Percentiles rank a stretch among this genome's conserved stretches.
These are phyloP conservation scores for Isatis tinctoria DNA, from an alignment of 345 rosid genomes.

Conservation along the genomic window DNA sequence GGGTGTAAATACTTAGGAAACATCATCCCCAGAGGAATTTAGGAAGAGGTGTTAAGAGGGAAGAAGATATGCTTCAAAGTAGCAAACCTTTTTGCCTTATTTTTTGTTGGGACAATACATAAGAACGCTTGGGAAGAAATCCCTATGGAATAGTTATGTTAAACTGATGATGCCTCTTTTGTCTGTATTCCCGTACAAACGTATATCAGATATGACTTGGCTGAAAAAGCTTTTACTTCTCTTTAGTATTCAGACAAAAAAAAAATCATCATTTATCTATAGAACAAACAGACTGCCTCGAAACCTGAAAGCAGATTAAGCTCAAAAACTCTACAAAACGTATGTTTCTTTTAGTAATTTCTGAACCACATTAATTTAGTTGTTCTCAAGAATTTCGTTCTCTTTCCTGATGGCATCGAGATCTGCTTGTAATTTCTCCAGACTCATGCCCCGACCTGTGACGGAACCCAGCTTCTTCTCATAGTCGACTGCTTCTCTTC, in stretches of 20 bases:
- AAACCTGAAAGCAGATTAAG: background rate
- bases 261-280: background rate
- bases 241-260: background rate
- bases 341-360: background rate
- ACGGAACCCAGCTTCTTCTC: constrained; percentile 69
- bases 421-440: constrained; percentile 56
- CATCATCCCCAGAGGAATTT: constrained; percentile 26
- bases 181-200: background rate
- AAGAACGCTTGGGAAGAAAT: constrained; percentile 7
- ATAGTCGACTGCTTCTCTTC: constrained; percentile 59
- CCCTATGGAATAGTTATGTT: constrained; percentile 6
- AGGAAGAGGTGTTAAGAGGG: too few relatives aligned
- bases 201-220: background rate
- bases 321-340: background rate
- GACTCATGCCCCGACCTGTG: constrained; percentile 49
- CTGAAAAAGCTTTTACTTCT: background rate
- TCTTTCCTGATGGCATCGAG: constrained; percentile 54
- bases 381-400: constrained; percentile 47
- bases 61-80: constrained; percentile 18
- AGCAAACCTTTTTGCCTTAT: constrained; percentile 8
- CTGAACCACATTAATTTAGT: background rate
- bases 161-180: background rate
- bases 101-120: constrained; percentile 21
- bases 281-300: background rate
- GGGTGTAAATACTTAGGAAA: constrained; percentile 61